Evolutionary conservation across 805 yeast species (phyloP), one percentile per base, ranked within the genome.

Genomic region (Yarrowia sp.): DNA sequence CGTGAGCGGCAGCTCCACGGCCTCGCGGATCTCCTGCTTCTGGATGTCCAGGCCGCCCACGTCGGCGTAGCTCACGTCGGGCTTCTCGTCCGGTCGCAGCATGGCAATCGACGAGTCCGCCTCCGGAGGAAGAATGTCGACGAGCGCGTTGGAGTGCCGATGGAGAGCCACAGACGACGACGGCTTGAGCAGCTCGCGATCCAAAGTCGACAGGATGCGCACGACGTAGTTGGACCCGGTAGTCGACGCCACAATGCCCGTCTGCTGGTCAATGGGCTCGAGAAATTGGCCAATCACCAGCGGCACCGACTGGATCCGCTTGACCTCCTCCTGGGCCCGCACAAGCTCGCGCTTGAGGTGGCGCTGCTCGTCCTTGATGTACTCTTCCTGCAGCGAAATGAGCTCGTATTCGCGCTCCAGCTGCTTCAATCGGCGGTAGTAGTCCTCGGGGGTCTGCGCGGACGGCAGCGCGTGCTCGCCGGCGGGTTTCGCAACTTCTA

Each of bases 21-120:
- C 99, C 77, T 94, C 99, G 71, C 97, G 84, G 66, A 94, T 94
- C 77, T 94, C 99, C 76, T 96, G 99, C 70, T 94, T 96, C 76
- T 94, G 99, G 96, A 94, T 91, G 74, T 94, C 99, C 73, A 94
- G 80, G 39, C 99, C 99, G 76, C 99, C 99, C 62, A 94, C 97
- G 74, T 94, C 99, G 32, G 97, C 96, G 71, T 94, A 94, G 1
- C 97, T 85, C 70, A 93, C 97, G 24, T 94, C 88, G 47, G 99
- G 99, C 72, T 88, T 89, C 76, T 96, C 97, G 69, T 90, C 88
- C 42, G 93, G 96, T 31, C 97, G 96, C 69, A 94, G 87, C 73
- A 96, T 91, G 33, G 99, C 86, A 67, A 94, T 94, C 35, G 94
- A 86, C 1, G 97, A 91, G 72, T 94, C 99, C 0, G 98, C 97